These are phyloP conservation scores for Plectranthus barbatus DNA, from an alignment of 257 asterid species.

Conservation along the genomic window DNA sequence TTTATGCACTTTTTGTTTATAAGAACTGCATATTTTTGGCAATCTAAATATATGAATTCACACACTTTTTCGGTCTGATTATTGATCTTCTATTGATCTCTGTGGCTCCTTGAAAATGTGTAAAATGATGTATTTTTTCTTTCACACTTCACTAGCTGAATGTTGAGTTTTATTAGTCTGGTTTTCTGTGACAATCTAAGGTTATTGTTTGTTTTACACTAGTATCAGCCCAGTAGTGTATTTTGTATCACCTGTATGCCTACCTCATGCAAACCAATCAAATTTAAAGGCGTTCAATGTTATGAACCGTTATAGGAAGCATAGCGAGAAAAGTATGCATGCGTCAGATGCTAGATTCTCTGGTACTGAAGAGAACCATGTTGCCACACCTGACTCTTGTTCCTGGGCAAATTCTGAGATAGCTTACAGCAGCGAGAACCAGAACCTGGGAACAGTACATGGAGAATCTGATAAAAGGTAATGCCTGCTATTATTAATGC, in stretches of 20 bases:
- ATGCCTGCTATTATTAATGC: not conserved
- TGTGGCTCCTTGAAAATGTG: constrained; percentile 4
- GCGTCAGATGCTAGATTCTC: constrained; percentile 23
- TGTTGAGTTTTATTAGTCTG: not conserved
- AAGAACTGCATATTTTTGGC: not conserved
- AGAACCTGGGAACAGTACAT: constrained; percentile 27
- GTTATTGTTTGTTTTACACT: constrained; percentile 1
- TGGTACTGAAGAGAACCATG: constrained; percentile 46
- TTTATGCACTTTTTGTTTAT: not conserved
- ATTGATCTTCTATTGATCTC: not conserved
- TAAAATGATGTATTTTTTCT: not conserved
- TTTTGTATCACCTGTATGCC: not conserved
- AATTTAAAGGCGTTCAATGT: not conserved
- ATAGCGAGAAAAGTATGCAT: constrained; percentile 29
- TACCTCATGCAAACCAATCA: not conserved
- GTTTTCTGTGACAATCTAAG: constrained; percentile 7
- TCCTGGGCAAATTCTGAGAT: constrained; percentile 59
- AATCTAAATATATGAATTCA: not conserved
- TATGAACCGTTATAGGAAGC: constrained; percentile 42
- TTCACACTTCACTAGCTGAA: not conserved
- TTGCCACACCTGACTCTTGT: constrained; percentile 57
- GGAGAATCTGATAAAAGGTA: constrained; percentile 58
- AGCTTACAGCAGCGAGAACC: constrained; percentile 49
- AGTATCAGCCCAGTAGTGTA: not conserved
- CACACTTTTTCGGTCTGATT: constrained; percentile 4